Conservation (phyloP, 164 flowering plant species). For the Echeveria elegans region DNA sequence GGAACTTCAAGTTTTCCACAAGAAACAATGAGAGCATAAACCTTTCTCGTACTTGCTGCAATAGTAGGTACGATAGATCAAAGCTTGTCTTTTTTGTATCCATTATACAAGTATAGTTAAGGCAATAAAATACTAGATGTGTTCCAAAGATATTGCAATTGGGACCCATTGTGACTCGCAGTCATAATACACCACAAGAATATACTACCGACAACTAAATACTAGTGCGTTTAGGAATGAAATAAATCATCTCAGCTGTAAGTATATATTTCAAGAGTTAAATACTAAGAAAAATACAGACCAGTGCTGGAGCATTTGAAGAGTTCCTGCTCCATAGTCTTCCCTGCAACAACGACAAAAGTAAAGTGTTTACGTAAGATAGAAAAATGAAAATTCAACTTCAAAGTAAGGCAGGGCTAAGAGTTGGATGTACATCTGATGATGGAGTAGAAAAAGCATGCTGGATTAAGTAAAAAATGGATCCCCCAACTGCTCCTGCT, state of each 20-base stretch:
- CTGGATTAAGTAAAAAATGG: constrained; percentile 64
- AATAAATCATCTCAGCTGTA: not conserved
- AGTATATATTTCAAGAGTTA: not conserved
- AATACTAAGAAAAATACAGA: constrained; percentile 16
- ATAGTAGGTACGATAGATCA: not conserved
- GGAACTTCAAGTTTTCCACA: not conserved
- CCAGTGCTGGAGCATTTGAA: constrained; percentile 43
- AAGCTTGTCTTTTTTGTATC: not conserved
- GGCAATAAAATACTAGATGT: not conserved
- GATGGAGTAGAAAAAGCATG: constrained; percentile 36
- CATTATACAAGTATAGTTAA: not conserved
- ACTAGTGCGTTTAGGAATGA: not conserved
- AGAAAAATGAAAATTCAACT: not conserved
- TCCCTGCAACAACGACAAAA: constrained; percentile 36
- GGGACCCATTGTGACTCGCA: no score
- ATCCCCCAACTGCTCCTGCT: constrained; percentile 84
- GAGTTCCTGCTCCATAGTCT: constrained; percentile 28
- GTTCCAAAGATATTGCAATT: no score
- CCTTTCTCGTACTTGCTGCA: not conserved
- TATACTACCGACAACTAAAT: not conserved
- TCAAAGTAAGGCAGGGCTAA: not conserved
- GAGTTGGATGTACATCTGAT: constrained; percentile 36
- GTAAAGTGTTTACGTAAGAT: not conserved
- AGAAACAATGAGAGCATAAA: not conserved
- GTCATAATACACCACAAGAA: no score